Evolutionary conservation across 1,284 basidiomycete species (phyloP).

Genomic region (Neolentinus lepideus): DNA sequence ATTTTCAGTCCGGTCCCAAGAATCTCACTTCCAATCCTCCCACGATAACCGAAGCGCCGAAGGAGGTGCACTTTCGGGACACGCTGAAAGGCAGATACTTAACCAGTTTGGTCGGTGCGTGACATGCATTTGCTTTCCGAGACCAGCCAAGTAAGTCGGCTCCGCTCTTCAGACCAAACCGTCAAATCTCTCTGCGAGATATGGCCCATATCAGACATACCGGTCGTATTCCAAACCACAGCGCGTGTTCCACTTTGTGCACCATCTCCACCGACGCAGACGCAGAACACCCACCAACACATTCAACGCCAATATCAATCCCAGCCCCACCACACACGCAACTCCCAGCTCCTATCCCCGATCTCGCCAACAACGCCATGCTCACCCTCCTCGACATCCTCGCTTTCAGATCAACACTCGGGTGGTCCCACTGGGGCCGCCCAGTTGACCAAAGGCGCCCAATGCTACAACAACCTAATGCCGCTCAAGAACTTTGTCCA

Average conservation of each 20-base stretch:
- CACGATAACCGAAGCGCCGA: neutral
- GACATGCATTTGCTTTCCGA: constrained; percentile 6
- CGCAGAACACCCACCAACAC: neutral
- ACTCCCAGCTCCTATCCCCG: constrained; percentile 40
- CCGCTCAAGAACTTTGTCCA: constrained; percentile 69
- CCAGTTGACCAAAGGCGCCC: constrained; percentile 9
- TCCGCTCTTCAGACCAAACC: constrained; percentile 53
- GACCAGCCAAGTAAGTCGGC: constrained; percentile 3
- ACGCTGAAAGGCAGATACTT: constrained; percentile 57
- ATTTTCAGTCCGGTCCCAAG: constrained; percentile 27
- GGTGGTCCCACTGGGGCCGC: constrained; percentile 11
- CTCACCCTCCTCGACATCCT: constrained; percentile 26
- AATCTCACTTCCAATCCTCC: constrained; percentile 19
- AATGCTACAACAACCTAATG: constrained; percentile 28
- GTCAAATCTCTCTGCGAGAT: constrained; percentile 67
- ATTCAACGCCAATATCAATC: constrained; percentile 10
- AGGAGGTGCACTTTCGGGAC: constrained; percentile 32
- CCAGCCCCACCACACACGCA: constrained; percentile 20
- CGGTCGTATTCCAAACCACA: constrained; percentile 42
- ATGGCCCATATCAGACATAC: constrained; percentile 69
- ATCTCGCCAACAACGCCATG: constrained; percentile 19
- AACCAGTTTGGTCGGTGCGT: constrained; percentile 60
- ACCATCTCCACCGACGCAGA: neutral
- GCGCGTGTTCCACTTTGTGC: constrained; percentile 11
- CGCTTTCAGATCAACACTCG: constrained; percentile 14